Evolutionary conservation across 2,329 filamentous ascomycete genomes (phyloP).

Genomic region (Penicillium sp.): DNA sequence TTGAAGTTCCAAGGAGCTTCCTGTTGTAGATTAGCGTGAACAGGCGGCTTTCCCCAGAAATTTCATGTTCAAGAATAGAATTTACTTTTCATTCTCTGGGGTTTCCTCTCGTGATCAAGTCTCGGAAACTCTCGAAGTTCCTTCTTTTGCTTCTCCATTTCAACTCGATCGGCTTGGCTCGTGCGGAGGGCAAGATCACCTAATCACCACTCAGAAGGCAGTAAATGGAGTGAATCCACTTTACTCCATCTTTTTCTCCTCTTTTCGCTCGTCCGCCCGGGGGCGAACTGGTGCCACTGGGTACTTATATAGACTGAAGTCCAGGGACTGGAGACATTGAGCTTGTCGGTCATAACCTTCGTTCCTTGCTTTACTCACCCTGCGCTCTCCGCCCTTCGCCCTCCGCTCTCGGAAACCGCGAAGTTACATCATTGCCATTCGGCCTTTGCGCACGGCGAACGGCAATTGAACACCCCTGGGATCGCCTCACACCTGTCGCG

Average conservation of each 20-base stretch:
- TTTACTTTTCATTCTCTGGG: not conserved
- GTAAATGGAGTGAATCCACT: not conserved
- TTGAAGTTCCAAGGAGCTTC: not conserved
- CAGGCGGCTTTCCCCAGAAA: not conserved
- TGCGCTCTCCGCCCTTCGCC: not conserved
- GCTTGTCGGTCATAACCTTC: not conserved
- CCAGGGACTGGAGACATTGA: not conserved
- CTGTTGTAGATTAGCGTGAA: not conserved
- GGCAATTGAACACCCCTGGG: not conserved
- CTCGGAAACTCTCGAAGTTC: not conserved
- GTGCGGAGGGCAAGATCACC: not conserved
- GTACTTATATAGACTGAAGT: not conserved
- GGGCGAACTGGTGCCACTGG: constrained; percentile 1
- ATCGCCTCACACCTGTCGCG: not conserved
- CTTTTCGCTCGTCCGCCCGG: not conserved
- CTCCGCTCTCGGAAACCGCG: constrained; percentile 1
- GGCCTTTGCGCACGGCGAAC: not conserved
- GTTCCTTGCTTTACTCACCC: not conserved
- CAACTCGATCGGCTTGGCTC: not conserved
- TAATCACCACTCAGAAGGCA: not conserved
- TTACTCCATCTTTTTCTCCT: constrained; percentile 1
- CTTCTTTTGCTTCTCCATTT: not conserved
- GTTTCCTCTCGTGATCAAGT: not conserved
- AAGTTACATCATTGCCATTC: constrained; percentile 7
- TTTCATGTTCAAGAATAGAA: not conserved